phyloP scores from a whole-genome alignment of 148 eudicot genomes.

The Hydrangea macrophylla region DNA sequence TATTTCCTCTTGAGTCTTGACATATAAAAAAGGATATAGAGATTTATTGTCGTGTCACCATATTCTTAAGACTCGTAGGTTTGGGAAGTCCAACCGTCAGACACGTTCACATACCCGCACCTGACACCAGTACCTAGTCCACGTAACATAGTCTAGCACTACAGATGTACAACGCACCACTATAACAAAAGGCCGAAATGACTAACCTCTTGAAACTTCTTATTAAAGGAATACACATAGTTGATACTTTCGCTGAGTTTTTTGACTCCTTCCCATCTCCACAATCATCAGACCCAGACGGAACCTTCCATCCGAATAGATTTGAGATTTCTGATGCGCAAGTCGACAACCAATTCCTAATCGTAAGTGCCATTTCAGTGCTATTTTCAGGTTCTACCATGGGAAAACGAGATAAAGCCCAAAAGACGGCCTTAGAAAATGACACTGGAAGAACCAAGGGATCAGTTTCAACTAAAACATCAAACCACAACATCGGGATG shows the following conservation, averaged over 20 bases:
- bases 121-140: no score
- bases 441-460: constrained; percentile 67
- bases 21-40: no score
- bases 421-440: constrained; percentile 76
- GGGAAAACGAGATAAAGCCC: constrained; percentile 88
- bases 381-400: constrained; percentile 75
- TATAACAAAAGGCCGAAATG: neutral
- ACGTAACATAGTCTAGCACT: no score
- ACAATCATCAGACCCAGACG: constrained; percentile 85
- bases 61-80: no score
- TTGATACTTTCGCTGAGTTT: constrained; percentile 71
- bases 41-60: no score
- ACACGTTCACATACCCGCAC: no score
- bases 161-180: neutral
- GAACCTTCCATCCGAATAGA: constrained; percentile 74
- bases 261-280: constrained; percentile 56
- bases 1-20: no score
- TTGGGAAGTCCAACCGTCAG: no score
- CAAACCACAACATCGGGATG: constrained; percentile 90
- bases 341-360: constrained; percentile 63
- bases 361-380: constrained; percentile 61
- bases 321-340: constrained; percentile 61
- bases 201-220: constrained; percentile 82
- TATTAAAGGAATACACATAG: constrained; percentile 64
- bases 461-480: constrained; percentile 76